A percentile compares a stretch with the other conserved stretches of the same genome.
Evolutionary conservation across 2,329 filamentous ascomycete species (phyloP).

Genomic region (Aspergillus sp.): DNA sequence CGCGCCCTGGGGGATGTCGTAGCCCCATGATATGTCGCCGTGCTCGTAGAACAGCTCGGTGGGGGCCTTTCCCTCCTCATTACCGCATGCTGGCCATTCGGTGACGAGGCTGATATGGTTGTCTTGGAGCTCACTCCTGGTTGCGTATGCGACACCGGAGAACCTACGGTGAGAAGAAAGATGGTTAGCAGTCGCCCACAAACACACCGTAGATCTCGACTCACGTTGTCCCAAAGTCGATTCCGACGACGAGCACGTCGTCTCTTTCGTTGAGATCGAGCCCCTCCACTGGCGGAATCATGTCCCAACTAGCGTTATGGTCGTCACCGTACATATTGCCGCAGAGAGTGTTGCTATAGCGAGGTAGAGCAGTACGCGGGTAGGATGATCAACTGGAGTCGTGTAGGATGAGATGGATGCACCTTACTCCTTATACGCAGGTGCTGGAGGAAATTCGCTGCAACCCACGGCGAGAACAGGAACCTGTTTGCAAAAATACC

Average conservation of each 20-base stretch:
- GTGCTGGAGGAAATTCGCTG: too few species aligned
- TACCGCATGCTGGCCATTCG: background rate
- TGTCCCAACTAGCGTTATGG: background rate
- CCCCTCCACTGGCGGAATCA: background rate
- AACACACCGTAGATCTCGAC: background rate
- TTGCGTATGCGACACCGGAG: conserved; percentile 5
- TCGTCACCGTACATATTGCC: background rate
- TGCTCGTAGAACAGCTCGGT: conserved; percentile 9
- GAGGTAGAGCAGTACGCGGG: too few species aligned
- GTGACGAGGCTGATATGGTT: conserved; percentile 9
- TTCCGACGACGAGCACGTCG: conserved; percentile 3
- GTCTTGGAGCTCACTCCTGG: background rate
- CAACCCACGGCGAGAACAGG: too few species aligned
- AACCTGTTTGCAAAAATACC: too few species aligned
- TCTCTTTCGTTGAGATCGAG: background rate
- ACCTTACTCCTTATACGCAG: too few species aligned
- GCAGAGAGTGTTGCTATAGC: background rate
- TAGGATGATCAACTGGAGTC: too few species aligned
- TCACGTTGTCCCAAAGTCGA: conserved; percentile 9
- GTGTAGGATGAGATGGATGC: too few species aligned
- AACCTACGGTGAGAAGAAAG: background rate
- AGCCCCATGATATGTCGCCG: conserved; percentile 3
- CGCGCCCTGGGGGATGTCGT: conserved; percentile 1
- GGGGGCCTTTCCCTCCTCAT: conserved; percentile 8
- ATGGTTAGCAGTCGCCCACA: background rate